Evolutionary conservation across 2,329 filamentous ascomycete genomes (phyloP), one percentile per base, ranked within the genome.

Genomic region (Fusarium sp.): DNA sequence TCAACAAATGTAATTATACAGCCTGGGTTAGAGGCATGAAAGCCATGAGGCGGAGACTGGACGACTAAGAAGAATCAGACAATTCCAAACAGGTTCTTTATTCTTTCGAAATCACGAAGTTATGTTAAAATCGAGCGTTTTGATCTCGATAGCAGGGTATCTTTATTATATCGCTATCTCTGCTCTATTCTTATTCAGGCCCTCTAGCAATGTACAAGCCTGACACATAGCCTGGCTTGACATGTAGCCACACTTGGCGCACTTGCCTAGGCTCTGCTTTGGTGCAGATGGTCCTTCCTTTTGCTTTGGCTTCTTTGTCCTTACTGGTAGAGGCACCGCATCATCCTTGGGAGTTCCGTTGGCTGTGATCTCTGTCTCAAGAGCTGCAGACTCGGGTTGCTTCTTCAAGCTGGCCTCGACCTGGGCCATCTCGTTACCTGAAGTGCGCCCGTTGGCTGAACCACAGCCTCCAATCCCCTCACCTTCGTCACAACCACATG

Each of bases 181-280:
- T 61, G 87, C 81, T 63, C 88, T 82, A 71, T 90, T 90, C 81
- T 96, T 98, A 78, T 99, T 99, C 49, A 99, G 80, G 0, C 92
- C 93, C 74, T 98, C 94, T 4, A 99, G 86, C 45, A 99, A 83
- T 66, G 90, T 91, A 78, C 96, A 99, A 1, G 96, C 96, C 80
- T 99, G 97, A 81, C 96, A 99, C 41, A 98, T 88, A 30, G 89
- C 88, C 79, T 99, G 96, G 74, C 94, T 98, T 4, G 96, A 97
- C 80, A 99, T 92, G 78, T 98, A 99, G 16, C 96, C 96, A 74
- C 96, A 99, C 54, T 89, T 90, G 75, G 91, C 88, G 77, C 96
- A 99, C 69, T 90, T 90, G 3, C 95, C 93, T 72, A 98, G 86
- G 16, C 90, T 90, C 79, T 95, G 93, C 74, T 88, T 86, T n/a